Base-by-base conservation (phyloP, 192 early-diverging fungal genomes). In the Chytriomyces confervae region DNA sequence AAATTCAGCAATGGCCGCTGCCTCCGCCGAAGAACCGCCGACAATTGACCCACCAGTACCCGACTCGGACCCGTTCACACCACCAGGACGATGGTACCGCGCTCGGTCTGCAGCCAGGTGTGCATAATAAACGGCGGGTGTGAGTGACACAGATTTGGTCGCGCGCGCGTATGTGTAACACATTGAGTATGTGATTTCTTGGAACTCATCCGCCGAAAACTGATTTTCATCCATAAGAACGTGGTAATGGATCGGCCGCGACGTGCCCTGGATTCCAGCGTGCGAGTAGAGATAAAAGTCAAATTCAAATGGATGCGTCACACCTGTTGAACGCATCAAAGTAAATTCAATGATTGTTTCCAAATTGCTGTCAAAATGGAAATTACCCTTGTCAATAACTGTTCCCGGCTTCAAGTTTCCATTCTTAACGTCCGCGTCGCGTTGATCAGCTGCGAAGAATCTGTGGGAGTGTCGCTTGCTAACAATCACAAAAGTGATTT, bases 121-220 rank as follows among this genome's bases (percentile, higher is more conserved):
- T 9, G 95, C 95, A 76, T 97, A 95, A 86, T 97, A 98, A 8
- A 90, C 94, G 0, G 95, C 93, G 5, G 95, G 94, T 2, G 90
- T 88, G 8, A 97, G 88, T 1, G 94, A 94, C 1, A 98, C 96
- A 0, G 94, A 91, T n/a, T 94, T 90, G 0, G 95, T 96, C 70
- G 92, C 92, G 61, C 94, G 88, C 27, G 90, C 91, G 80, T 94
- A 97, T 46, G 93, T 82, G 77, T 94, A 96, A 75, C 95, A 97
- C 48, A 96, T 82, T 13, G 89, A 84, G 82, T 94, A 96, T 0
- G 94, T 95, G 36, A 97, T 84, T 63, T 91, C 83, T 79, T 97
- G 94, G 23, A 97, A 79, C 44, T 87, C 85, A 71, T 97, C 93
- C 0, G 93, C 79, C 0, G 87, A 86, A 53, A 95, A 95, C 8